Evolutionary conservation across 345 rosid genomes (phyloP).

Genomic region (Populus simonii): DNA sequence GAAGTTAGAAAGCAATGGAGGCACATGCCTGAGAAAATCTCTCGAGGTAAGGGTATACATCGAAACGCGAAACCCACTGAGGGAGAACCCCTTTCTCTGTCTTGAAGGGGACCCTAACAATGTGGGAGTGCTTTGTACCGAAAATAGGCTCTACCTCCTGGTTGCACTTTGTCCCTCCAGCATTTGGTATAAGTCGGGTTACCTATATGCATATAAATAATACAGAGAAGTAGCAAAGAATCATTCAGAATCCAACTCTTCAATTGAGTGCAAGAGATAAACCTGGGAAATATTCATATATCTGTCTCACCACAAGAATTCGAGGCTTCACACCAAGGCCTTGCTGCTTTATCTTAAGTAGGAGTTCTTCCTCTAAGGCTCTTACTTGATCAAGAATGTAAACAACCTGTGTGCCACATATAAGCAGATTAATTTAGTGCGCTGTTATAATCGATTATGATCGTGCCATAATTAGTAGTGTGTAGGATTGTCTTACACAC

Average conservation of each 20-base stretch:
- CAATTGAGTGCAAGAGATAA: neutral
- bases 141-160: constrained; percentile 67
- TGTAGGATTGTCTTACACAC: constrained; percentile 13
- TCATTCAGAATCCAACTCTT: neutral
- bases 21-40: constrained; percentile 59
- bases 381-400: constrained; percentile 97
- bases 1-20: neutral
- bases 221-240: neutral
- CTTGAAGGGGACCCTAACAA: constrained; percentile 81
- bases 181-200: constrained; percentile 74
- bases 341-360: constrained; percentile 61
- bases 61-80: constrained; percentile 91
- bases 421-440: neutral
- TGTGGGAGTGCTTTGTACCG: constrained; percentile 59
- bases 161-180: constrained; percentile 75
- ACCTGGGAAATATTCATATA: neutral
- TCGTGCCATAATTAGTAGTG: neutral
- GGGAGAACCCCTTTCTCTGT: constrained; percentile 63
- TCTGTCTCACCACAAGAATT: constrained; percentile 66
- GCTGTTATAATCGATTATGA: neutral
- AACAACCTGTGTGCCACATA: constrained; percentile 53
- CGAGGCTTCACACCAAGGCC: constrained; percentile 78
- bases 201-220: constrained; percentile 44
- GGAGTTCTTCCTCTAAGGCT: constrained; percentile 83
- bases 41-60: constrained; percentile 83